Base-by-base conservation (phyloP, 306 rosid species). In the Mimosa bimucronata region DNA sequence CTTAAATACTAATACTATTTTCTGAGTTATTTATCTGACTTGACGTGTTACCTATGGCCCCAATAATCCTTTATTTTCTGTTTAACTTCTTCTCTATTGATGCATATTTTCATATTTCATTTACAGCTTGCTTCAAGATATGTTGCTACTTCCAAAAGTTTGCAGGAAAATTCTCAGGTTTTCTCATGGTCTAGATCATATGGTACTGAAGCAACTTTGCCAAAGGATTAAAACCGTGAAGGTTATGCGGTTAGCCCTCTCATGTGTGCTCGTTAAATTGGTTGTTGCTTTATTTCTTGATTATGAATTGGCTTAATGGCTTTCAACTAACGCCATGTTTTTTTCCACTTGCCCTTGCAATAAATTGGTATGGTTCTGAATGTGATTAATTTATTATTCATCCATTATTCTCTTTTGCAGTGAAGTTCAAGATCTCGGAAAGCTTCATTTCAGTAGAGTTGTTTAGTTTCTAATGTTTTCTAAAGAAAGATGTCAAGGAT, bases 161-260 rank as follows among this genome's bases (percentile, higher is more conserved):
- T n/a, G n/a, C n/a, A n/a, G n/a, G n/a, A n/a, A n/a, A n/a, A n/a
- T 83, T 73, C 83, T 83, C 86, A 44, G 80, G 78, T 73, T 79
- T 82, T 89, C 64, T 70, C 81, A 37, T 81, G 86, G 79, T 79
- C 88, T 77, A 86, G 91, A 82, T 77, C 73, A 37, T 74, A 82
- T 67, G 85, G 88, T 66, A 76, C 98, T 7, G 83, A 58, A 25
- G 81, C 94, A 76, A 83, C 97, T 50, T 53, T 89, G 87, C 88
- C 81, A 38, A 87, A 76, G 70, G 92, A 90, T 66, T 82, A 84
- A 60, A 66, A 37, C 34, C 0, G 30, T 52, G 78, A 61, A 74
- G 86, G 92, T 98, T 95, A 89, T 71, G 62, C n/a, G 61, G 77
- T 42, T 67, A 38, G 52, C 58, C 74, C 52, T 76, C 42, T 80